Evolutionary conservation across 805 yeast genomes (phyloP).

Genomic region (Lipomyces spencermartinsiae): DNA sequence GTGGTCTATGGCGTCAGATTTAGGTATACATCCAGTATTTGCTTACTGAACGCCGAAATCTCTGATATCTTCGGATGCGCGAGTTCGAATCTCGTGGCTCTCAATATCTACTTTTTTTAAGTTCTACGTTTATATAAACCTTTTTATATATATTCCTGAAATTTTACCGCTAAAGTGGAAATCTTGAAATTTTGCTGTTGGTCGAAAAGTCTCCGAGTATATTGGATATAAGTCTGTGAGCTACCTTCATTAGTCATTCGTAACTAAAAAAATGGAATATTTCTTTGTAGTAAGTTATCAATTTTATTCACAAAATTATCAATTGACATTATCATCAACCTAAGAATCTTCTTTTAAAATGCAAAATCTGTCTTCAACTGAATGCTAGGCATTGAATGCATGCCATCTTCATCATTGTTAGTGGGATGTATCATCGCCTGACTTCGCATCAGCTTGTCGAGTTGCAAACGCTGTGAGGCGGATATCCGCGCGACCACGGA

Average conservation of each 20-base stretch:
- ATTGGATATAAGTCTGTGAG: too few relatives aligned
- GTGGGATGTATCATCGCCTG: slow-evolving; percentile 1
- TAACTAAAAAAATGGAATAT: too few relatives aligned
- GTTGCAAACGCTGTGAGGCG: slow-evolving; percentile 43
- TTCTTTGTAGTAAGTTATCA: background rate
- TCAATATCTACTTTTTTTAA: slow-evolving; percentile 40
- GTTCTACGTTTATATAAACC: too few relatives aligned
- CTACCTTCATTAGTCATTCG: too few relatives aligned
- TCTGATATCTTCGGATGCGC: slow-evolving; percentile 51
- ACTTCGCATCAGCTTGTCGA: slow-evolving; percentile 36
- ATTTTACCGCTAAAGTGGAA: background rate
- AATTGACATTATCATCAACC: background rate
- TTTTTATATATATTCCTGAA: background rate
- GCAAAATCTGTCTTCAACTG: slow-evolving; percentile 32
- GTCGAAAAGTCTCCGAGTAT: background rate
- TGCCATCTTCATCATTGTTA: slow-evolving; percentile 5
- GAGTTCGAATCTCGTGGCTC: slow-evolving; percentile 52
- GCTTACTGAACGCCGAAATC: slow-evolving; percentile 40
- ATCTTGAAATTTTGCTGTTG: background rate
- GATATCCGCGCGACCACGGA: slow-evolving; percentile 53
- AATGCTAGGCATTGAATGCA: slow-evolving; percentile 19
- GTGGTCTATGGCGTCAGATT: slow-evolving; percentile 53
- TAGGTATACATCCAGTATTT: slow-evolving; percentile 42
- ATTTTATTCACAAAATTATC: background rate
- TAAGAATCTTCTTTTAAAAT: slow-evolving; percentile 8